phyloP scores from a whole-genome alignment of 495 filamentous ascomycete species.

The Haplographium delicatum region DNA sequence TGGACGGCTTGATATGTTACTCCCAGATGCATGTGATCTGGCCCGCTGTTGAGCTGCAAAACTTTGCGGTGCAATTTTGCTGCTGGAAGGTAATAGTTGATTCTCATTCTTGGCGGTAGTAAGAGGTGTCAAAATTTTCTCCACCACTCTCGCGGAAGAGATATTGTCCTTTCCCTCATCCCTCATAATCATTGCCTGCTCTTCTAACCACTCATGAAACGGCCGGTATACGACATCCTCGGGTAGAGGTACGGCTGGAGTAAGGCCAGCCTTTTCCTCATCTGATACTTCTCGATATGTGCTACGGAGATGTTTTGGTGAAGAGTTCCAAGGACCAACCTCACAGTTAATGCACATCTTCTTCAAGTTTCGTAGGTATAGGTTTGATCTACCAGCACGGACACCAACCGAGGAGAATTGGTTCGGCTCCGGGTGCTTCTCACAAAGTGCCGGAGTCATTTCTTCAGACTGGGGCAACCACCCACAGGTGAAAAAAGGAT shows the following conservation, averaged over 20 bases:
- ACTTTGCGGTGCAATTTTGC: constrained; percentile 46
- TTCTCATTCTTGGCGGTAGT: not conserved
- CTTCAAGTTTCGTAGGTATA: constrained; percentile 23
- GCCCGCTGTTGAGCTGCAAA: constrained; percentile 55
- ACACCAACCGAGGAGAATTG: constrained; percentile 20
- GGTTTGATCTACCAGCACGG: constrained; percentile 16
- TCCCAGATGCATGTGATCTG: constrained; percentile 19
- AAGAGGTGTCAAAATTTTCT: not conserved
- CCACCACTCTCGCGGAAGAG: not conserved
- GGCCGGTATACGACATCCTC: constrained; percentile 63
- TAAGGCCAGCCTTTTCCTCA: constrained; percentile 65
- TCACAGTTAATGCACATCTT: constrained; percentile 27
- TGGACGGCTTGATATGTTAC: constrained; percentile 17
- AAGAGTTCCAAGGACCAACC: constrained; percentile 44
- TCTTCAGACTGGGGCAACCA: constrained; percentile 48
- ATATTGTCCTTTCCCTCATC: not conserved
- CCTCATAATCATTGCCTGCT: constrained; percentile 8
- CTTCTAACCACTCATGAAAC: constrained; percentile 33
- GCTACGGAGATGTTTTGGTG: constrained; percentile 44
- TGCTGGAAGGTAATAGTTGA: not conserved
- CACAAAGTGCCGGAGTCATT: constrained; percentile 45
- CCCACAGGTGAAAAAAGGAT: constrained; percentile 69
- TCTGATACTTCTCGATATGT: constrained; percentile 63
- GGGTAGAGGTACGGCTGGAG: constrained; percentile 63
- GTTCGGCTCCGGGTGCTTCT: constrained; percentile 35